Conservation (phyloP, 345 rosid genomes). For the Rhodamnia argentea region DNA sequence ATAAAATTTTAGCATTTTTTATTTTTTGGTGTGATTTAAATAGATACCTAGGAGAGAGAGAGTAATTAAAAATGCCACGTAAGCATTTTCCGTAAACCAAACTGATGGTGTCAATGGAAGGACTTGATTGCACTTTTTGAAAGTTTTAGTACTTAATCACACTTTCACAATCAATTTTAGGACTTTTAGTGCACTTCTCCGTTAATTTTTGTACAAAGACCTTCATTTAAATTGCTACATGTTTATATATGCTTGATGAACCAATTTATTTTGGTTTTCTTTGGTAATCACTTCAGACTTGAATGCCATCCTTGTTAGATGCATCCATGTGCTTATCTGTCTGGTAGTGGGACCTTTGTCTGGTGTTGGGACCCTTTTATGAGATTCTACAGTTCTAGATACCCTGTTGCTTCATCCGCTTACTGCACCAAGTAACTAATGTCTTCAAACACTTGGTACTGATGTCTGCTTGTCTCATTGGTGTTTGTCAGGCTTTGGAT, state of each 20-base stretch:
- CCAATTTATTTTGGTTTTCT: neutral
- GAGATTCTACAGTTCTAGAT: neutral
- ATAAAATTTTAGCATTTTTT: neutral
- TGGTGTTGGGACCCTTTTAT: neutral
- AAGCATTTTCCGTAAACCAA: neutral
- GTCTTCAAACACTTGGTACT: neutral
- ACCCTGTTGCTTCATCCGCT: neutral
- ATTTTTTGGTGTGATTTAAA: neutral
- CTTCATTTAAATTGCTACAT: neutral
- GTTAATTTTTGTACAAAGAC: neutral
- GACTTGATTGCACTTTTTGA: neutral
- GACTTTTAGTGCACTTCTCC: neutral
- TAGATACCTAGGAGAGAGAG: neutral
- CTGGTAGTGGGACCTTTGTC: neutral
- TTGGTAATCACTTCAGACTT: neutral
- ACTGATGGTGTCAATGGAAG: neutral
- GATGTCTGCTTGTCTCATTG: neutral
- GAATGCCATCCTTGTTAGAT: neutral
- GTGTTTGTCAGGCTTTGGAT: slow-evolving; percentile 54
- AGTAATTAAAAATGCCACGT: neutral
- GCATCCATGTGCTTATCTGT: neutral
- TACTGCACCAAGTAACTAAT: neutral
- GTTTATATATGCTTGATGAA: neutral
- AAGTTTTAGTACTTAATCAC: neutral
- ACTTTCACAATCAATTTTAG: neutral